Base-by-base conservation (phyloP, 441 rosid genomes). In the Corymbia calophylla region DNA sequence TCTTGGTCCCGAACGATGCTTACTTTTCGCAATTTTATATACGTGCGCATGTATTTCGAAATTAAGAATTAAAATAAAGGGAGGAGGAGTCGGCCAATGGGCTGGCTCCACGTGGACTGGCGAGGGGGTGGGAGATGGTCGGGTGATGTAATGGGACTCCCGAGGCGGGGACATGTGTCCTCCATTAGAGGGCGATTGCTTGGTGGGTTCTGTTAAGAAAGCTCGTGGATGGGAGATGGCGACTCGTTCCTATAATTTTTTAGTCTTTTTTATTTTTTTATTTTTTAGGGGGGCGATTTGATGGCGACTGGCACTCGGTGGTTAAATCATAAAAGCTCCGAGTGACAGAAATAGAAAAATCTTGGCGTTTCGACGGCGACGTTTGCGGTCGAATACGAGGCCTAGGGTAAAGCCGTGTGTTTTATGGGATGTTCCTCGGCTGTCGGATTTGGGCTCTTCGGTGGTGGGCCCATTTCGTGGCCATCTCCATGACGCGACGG, bases 91-190 rank as follows among this genome's bases (percentile, higher is more conserved):
- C 1, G 10, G 48, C 84, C 51, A 77, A 44, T 25, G 84, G 51
- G 84, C 18, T 8, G n/a, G 10, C 3, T 44, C 47, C 51, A 44
- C 84, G 84, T 77, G 84, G 85, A 14, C 54, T 15, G 49, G 39
- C 31, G 35, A 4, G n/a, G 53, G 9, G 66, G 27, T 44, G 16
- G 44, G 70, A 81, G 39, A 9, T 31, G 14, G 5, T 86, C 53
- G 13, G 8, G 5, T 90, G 91, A 90, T 89, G 92, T 62, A 88
- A 90, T 13, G 53, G 90, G 73, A 56, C 88, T 55, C 87, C 87
- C 88, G 64, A 58, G 88, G 89, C 86, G 47, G 87, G 19, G 88
- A 89, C 85, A 89, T 27, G 91, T 53, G 89, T 87, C 92, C 91
- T 88, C 64, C 53, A 5, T 77, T 12, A 18, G 8, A 19, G n/a